Evolutionary conservation across 164 flowering plant genomes (phyloP).

Genomic region (Magnolia kwangsiensis): DNA sequence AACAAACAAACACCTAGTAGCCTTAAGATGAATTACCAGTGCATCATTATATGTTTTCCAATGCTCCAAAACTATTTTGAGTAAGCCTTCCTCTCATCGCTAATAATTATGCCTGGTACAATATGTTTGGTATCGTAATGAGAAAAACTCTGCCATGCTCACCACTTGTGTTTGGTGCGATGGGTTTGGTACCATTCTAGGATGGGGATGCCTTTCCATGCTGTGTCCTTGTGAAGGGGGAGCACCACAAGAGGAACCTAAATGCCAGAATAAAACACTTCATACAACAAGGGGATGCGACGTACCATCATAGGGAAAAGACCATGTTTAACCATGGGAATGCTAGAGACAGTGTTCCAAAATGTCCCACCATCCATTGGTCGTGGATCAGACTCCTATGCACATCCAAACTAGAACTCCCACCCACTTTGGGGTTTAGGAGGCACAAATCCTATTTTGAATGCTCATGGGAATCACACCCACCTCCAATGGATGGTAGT

Average conservation of each 20-base stretch:
- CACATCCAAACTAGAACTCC: too few species aligned
- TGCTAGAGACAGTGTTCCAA: too few species aligned
- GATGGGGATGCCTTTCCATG: neutral
- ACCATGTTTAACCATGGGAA: too few species aligned
- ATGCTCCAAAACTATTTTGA: slow-evolving; percentile 8
- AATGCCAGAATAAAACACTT: neutral
- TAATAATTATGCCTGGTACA: neutral
- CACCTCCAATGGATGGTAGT: too few species aligned
- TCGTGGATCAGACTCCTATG: neutral
- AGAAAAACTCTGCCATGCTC: too few species aligned
- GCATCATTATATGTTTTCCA: slow-evolving; percentile 11
- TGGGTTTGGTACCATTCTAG: neutral
- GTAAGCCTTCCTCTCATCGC: slow-evolving; percentile 18
- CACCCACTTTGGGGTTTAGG: neutral
- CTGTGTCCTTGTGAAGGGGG: neutral
- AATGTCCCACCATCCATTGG: too few species aligned
- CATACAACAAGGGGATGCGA: neutral
- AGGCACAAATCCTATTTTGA: neutral
- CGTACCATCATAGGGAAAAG: too few species aligned
- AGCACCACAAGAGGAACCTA: neutral
- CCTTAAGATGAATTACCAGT: too few species aligned
- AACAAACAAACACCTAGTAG: neutral
- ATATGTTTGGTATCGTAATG: too few species aligned
- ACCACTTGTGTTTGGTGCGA: neutral
- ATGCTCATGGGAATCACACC: neutral